These are phyloP conservation scores for Penicillium italicum DNA, from an alignment of 2,329 filamentous ascomycete species.

Conservation along the genomic window DNA sequence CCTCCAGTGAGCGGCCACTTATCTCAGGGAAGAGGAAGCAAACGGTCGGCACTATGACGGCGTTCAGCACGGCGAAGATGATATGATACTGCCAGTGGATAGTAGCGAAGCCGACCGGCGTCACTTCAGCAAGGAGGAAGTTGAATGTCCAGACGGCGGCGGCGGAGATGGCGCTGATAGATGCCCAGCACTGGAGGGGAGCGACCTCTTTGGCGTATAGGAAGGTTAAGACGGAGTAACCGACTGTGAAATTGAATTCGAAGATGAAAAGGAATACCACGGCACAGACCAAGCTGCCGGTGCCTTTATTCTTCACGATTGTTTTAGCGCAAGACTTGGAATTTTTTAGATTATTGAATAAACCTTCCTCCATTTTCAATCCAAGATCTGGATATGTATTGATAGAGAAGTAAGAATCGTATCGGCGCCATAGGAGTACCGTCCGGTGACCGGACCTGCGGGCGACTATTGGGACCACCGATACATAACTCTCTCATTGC, in stretches of 20 bases:
- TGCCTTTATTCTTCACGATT: no score
- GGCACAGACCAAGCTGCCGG: conserved; percentile 8
- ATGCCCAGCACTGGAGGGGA: conserved; percentile 11
- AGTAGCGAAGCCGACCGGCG: conserved; percentile 10
- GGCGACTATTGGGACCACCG: no score
- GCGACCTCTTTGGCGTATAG: conserved; percentile 15
- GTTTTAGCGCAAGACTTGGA: no score
- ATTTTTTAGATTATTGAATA: no score
- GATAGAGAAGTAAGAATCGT: no score
- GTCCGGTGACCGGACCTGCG: no score
- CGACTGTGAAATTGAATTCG: conserved; percentile 15
- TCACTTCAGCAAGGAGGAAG: conserved; percentile 18
- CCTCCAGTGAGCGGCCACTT: conserved; percentile 38
- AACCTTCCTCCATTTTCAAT: no score
- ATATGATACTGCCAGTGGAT: conserved; percentile 18
- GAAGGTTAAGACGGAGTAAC: conserved; percentile 14
- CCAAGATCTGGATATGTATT: no score
- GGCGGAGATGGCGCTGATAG: conserved; percentile 13
- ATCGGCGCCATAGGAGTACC: no score
- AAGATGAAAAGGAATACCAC: conserved; percentile 15
- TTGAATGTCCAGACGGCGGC: conserved; percentile 17
- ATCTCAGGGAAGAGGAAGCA: conserved; percentile 43
- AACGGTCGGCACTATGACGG: conserved; percentile 31
- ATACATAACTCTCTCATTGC: no score
- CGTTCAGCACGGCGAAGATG: conserved; percentile 40